A percentile compares a stretch with the other conserved stretches of the same genome.
Conservation (phyloP, 2,329 filamentous ascomycete genomes). For the Nigrospora osmanthi region DNA sequence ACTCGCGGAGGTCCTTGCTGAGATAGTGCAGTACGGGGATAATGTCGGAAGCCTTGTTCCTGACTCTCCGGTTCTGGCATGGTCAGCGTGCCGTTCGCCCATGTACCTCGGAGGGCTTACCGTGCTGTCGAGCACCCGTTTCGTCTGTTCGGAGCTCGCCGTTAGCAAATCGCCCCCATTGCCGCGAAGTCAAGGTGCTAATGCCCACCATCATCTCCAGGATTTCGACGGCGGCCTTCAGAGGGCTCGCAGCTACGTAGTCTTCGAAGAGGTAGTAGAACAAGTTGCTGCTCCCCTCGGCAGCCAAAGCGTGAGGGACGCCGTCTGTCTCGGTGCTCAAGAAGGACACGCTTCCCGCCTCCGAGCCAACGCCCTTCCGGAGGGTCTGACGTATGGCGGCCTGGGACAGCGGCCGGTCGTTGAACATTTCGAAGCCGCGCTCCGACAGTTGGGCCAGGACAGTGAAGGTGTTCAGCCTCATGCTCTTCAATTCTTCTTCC, state of each 20-base stretch:
- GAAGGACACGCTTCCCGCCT: constrained; percentile 4
- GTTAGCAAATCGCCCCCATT: constrained; percentile 6
- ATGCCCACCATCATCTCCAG: constrained; percentile 39
- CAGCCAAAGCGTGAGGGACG: constrained; percentile 12
- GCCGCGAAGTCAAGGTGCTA: not conserved
- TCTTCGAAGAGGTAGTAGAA: constrained; percentile 64
- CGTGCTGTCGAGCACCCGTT: constrained; percentile 22
- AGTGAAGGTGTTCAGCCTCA: constrained; percentile 28
- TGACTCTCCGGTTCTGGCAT: constrained; percentile 20
- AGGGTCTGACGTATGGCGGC: constrained; percentile 27
- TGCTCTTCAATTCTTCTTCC: constrained; percentile 21
- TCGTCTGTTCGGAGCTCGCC: constrained; percentile 15
- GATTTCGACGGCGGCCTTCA: constrained; percentile 36
- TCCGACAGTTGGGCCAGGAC: constrained; percentile 30
- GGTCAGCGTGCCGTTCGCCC: constrained; percentile 1
- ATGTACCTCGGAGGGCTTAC: constrained; percentile 15
- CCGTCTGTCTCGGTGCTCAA: constrained; percentile 1
- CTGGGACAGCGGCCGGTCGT: constrained; percentile 30
- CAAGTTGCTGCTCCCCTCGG: constrained; percentile 49
- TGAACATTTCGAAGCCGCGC: constrained; percentile 28
- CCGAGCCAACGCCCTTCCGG: too few species aligned
- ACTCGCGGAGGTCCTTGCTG: constrained; percentile 50
- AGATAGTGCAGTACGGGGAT: constrained; percentile 50
- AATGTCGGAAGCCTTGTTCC: constrained; percentile 40
- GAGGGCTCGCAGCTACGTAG: constrained; percentile 50